These are phyloP conservation scores for Cicer arietinum DNA, from an alignment of 306 rosid genomes.

Conservation along the genomic window DNA sequence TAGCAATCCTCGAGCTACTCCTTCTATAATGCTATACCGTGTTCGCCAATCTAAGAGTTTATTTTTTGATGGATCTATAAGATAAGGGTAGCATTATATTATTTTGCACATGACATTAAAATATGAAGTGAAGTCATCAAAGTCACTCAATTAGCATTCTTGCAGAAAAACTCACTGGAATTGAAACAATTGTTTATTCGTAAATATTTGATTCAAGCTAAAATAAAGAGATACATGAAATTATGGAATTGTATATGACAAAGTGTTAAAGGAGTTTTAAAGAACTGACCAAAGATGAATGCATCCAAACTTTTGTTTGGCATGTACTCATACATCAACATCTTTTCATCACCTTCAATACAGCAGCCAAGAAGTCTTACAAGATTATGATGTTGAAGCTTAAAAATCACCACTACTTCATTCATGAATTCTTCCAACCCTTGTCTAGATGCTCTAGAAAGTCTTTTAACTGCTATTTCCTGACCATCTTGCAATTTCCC, in stretches of 20 bases:
- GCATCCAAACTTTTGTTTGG: constrained; percentile 48
- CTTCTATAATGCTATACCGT: constrained; percentile 39
- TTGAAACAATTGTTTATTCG: background rate
- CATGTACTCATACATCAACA: constrained; percentile 47
- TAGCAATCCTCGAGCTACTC: constrained; percentile 45
- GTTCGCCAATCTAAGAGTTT: constrained; percentile 30
- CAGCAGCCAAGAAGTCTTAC: constrained; percentile 48
- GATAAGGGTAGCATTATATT: background rate
- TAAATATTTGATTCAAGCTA: background rate
- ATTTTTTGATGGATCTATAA: constrained; percentile 19
- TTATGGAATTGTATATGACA: background rate
- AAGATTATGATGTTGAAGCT: constrained; percentile 52
- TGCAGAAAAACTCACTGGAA: background rate
- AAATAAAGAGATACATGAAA: background rate
- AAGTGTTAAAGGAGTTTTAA: background rate
- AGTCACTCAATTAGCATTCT: background rate
- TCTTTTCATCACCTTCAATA: constrained; percentile 45
- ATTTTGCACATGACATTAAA: background rate
- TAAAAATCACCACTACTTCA: constrained; percentile 41
- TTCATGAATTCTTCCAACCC: constrained; percentile 51
- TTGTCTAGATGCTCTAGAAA: constrained; percentile 45
- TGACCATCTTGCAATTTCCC: constrained; percentile 36
- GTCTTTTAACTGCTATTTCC: constrained; percentile 49
- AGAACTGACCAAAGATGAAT: constrained; percentile 45
- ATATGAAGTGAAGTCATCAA: background rate